These are phyloP conservation scores for Glomus cerebriforme DNA, from an alignment of 192 early-diverging fungal genomes.

Conservation along the genomic window DNA sequence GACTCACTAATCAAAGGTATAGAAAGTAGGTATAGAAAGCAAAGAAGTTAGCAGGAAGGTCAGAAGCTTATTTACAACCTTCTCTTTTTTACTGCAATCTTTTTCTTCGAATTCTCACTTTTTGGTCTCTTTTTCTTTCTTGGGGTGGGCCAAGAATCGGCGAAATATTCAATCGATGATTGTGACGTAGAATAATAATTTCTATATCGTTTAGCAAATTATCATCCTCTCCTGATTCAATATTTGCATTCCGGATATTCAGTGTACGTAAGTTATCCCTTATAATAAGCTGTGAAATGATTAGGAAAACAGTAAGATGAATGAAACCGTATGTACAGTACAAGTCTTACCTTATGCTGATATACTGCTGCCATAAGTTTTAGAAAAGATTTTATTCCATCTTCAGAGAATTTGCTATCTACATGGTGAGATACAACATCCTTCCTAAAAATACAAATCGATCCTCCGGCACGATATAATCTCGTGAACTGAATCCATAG, in stretches of 20 bases:
- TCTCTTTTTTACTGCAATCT: background rate
- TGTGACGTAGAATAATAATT: background rate
- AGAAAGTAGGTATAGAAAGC: too few species aligned
- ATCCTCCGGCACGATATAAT: slow-evolving; percentile 21
- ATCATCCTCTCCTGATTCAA: background rate
- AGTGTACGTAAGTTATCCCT: slow-evolving; percentile 7
- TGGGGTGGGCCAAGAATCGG: background rate
- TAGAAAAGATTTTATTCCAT: slow-evolving; percentile 27
- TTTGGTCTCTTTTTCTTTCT: background rate
- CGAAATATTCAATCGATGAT: background rate
- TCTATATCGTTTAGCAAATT: background rate
- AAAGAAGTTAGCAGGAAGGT: too few species aligned
- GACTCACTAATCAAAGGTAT: too few species aligned
- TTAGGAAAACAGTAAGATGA: background rate
- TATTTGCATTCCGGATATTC: slow-evolving; percentile 5
- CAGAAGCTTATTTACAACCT: too few species aligned
- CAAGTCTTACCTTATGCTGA: slow-evolving; percentile 23
- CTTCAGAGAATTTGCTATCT: slow-evolving; percentile 25
- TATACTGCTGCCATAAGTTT: slow-evolving; percentile 22
- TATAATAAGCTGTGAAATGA: slow-evolving; percentile 16
- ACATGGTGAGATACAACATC: slow-evolving; percentile 22
- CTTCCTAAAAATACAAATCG: slow-evolving; percentile 24
- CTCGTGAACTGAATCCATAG: slow-evolving; percentile 22
- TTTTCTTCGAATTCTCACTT: slow-evolving; percentile 1
- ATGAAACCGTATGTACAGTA: background rate